Evolutionary conservation across 441 rosid species (phyloP).

Genomic region (Hura crepitans): DNA sequence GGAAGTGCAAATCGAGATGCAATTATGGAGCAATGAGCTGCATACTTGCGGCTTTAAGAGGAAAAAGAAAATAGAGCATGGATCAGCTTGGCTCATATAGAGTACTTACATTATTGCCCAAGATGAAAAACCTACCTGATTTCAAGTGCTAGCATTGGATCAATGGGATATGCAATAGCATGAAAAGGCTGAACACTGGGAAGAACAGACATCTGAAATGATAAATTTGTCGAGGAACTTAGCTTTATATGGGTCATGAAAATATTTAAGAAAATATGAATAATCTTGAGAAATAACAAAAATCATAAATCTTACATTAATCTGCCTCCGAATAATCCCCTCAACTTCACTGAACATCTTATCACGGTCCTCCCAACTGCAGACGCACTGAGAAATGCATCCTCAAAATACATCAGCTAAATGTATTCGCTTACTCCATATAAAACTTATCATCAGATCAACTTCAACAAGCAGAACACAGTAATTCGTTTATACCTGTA

Average conservation of each 20-base stretch:
- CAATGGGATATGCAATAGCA: conserved; percentile 98
- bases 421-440: background rate
- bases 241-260: background rate
- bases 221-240: background rate
- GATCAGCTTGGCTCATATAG: background rate
- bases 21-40: conserved; percentile 83
- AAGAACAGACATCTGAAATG: conserved; percentile 72
- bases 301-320: conserved; percentile 45
- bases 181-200: conserved; percentile 99
- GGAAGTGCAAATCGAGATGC: conserved; percentile 90
- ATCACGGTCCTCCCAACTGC: conserved; percentile 97
- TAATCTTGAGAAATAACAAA: background rate
- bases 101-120: background rate
- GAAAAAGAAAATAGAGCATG: conserved; percentile 2
- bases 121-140: conserved; percentile 53
- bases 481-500: conserved; percentile 54
- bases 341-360: conserved; percentile 85
- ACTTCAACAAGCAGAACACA: background rate
- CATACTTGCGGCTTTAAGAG: conserved; percentile 78
- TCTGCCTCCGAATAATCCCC: conserved; percentile 81
- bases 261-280: background rate
- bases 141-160: conserved; percentile 91
- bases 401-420: conserved; percentile 10
- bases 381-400: conserved; percentile 56
- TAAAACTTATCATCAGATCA: background rate